phyloP scores from a whole-genome alignment of 2,329 filamentous ascomycete genomes.

The Lasiodiplodia theobromae region DNA sequence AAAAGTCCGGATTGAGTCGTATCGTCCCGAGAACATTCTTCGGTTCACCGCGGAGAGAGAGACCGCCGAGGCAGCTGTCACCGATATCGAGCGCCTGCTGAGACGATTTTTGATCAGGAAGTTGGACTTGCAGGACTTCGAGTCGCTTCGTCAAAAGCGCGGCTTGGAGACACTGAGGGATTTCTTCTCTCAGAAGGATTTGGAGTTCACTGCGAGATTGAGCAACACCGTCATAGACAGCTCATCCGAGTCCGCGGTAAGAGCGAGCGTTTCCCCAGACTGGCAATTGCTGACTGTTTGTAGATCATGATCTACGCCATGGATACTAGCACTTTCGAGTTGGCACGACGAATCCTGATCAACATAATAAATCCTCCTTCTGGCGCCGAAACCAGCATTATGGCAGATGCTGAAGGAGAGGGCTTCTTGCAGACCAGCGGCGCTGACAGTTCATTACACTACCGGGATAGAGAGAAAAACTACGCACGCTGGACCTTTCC shows the following conservation, averaged over 20 bases:
- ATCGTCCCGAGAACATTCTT: conserved; percentile 37
- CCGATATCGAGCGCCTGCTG: conserved; percentile 42
- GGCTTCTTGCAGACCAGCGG: conserved; percentile 35
- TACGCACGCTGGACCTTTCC: conserved; percentile 41
- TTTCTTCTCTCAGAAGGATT: conserved; percentile 33
- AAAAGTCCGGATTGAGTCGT: conserved; percentile 42
- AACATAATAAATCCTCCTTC: conserved; percentile 36
- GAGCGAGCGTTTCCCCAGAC: conserved; percentile 12
- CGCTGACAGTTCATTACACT: conserved; percentile 37
- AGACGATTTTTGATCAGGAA: conserved; percentile 32
- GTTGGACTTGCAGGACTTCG: conserved; percentile 39
- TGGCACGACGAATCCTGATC: conserved; percentile 41
- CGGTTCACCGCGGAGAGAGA: conserved; percentile 48
- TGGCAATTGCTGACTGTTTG: conserved; percentile 25
- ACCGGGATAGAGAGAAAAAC: conserved; percentile 34
- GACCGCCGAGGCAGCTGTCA: conserved; percentile 45
- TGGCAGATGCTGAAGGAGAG: conserved; percentile 32
- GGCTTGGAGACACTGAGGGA: conserved; percentile 29
- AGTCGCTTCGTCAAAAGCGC: conserved; percentile 31
- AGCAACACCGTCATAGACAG: conserved; percentile 38
- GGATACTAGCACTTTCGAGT: conserved; percentile 35
- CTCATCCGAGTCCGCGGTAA: conserved; percentile 34
- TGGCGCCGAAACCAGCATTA: conserved; percentile 33
- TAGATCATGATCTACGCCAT: conserved; percentile 42
- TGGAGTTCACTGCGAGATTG: conserved; percentile 36